Evolutionary conservation across 805 yeast genomes (phyloP).

Genomic region (Naumovozyma castellii): DNA sequence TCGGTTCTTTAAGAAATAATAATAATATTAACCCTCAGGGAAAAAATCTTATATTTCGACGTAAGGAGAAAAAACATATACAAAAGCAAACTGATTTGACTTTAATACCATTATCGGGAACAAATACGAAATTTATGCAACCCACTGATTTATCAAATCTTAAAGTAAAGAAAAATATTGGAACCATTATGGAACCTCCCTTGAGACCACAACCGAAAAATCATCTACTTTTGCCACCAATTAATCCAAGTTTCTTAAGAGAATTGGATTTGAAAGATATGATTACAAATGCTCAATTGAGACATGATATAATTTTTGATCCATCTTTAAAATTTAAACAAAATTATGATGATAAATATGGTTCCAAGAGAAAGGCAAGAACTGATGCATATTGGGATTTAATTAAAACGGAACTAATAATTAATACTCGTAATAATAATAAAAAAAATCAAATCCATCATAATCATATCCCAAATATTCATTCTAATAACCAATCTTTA

Average conservation of each 20-base stretch:
- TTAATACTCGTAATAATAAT: conserved; percentile 10
- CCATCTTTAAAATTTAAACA: conserved; percentile 89
- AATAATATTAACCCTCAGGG: not conserved
- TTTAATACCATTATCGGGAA: not conserved
- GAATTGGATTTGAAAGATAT: conserved; percentile 86
- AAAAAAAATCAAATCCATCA: conserved; percentile 18
- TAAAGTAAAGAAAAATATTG: not conserved
- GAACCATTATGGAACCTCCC: not conserved
- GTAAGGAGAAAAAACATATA: too few relatives aligned
- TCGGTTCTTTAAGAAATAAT: not conserved
- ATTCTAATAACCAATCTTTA: conserved; percentile 31
- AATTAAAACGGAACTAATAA: conserved; percentile 56
- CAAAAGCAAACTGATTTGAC: too few relatives aligned
- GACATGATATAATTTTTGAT: conserved; percentile 89
- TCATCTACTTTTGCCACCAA: conserved; percentile 50
- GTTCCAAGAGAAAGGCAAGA: conserved; percentile 60
- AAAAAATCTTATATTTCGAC: not conserved
- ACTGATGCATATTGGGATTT: conserved; percentile 81
- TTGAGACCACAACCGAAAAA: not conserved
- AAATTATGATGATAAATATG: conserved; percentile 83
- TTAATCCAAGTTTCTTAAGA: conserved; percentile 66
- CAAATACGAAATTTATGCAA: not conserved
- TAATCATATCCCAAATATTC: conserved; percentile 21
- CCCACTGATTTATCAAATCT: not conserved
- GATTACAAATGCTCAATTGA: conserved; percentile 78